Evolutionary conservation across 2,329 filamentous ascomycete species (phyloP).

Genomic region (Helotiales sp.): DNA sequence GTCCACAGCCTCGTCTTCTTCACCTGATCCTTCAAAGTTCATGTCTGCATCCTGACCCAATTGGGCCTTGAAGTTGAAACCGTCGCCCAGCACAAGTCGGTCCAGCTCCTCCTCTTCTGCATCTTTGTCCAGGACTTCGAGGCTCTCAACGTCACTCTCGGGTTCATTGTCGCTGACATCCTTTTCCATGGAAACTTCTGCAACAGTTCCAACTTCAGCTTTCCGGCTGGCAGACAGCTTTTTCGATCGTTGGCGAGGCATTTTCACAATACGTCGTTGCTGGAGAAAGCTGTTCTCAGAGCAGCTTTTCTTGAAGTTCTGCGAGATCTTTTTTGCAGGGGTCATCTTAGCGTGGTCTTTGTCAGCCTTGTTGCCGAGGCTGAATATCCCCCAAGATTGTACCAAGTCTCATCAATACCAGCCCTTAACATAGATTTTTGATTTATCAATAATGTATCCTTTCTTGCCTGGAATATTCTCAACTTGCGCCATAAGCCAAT

Average conservation of each 20-base stretch:
- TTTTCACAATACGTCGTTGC: conserved; percentile 15
- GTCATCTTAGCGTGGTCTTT: conserved; percentile 6
- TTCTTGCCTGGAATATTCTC: too few species aligned
- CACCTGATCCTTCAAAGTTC: conserved; percentile 20
- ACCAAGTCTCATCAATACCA: too few species aligned
- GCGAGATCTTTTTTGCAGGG: conserved; percentile 17
- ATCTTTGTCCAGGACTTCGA: conserved; percentile 63
- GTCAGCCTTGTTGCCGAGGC: conserved; percentile 1
- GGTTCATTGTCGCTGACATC: conserved; percentile 17
- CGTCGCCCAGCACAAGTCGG: conserved; percentile 83
- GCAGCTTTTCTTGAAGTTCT: conserved; percentile 8
- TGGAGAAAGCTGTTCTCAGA: neutral
- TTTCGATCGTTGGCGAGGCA: conserved; percentile 34
- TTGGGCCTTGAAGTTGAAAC: conserved; percentile 75
- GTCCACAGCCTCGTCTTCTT: conserved; percentile 29
- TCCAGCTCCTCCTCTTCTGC: conserved; percentile 84
- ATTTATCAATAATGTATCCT: too few species aligned
- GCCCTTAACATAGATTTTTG: too few species aligned
- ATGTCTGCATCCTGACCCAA: conserved; percentile 58
- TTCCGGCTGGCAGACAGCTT: conserved; percentile 25
- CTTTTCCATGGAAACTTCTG: conserved; percentile 3
- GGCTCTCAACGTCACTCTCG: conserved; percentile 29
- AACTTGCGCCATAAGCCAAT: too few species aligned
- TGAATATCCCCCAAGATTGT: too few species aligned
- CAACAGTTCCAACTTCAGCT: conserved; percentile 6